Conservation (phyloP, 202 grass and related monocot genomes). For the Zoysia matrella region DNA sequence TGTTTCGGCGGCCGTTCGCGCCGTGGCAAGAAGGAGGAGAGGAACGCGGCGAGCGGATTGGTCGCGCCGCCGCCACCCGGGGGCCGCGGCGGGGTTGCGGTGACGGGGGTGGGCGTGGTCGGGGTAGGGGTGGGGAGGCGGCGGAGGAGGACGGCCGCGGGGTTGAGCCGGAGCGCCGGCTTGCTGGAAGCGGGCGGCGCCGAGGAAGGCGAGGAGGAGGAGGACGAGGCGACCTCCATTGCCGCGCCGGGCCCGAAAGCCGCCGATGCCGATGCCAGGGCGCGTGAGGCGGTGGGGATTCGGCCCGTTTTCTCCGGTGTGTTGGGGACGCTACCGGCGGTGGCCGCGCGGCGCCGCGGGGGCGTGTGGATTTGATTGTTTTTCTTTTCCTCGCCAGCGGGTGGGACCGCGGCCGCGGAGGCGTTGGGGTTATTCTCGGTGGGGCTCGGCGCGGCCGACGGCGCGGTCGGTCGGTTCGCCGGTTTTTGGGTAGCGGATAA, state of each 20-base stretch:
- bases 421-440: conserved; percentile 32
- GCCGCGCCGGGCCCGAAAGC: background rate
- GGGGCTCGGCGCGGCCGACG: conserved; percentile 20
- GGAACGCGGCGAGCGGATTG: conserved; percentile 47
- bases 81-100: background rate
- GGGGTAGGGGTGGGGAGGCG: conserved; percentile 30
- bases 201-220: conserved; percentile 18
- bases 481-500: conserved; percentile 45
- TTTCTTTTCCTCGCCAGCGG: background rate
- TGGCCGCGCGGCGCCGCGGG: conserved; percentile 4
- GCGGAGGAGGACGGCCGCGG: conserved; percentile 40
- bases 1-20: background rate
- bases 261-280: background rate
- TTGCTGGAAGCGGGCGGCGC: background rate
- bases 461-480: conserved; percentile 26
- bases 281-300: conserved; percentile 12
- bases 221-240: conserved; percentile 57
- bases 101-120: conserved; percentile 9
- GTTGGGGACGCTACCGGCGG: background rate
- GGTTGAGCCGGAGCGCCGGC: conserved; percentile 47
- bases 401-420: conserved; percentile 30
- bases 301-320: background rate
- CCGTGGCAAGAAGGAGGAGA: conserved; percentile 32
- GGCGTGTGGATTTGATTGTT: conserved; percentile 44
- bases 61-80: background rate